Evolutionary conservation across 441 rosid genomes (phyloP).

Genomic region (Hura crepitans): DNA sequence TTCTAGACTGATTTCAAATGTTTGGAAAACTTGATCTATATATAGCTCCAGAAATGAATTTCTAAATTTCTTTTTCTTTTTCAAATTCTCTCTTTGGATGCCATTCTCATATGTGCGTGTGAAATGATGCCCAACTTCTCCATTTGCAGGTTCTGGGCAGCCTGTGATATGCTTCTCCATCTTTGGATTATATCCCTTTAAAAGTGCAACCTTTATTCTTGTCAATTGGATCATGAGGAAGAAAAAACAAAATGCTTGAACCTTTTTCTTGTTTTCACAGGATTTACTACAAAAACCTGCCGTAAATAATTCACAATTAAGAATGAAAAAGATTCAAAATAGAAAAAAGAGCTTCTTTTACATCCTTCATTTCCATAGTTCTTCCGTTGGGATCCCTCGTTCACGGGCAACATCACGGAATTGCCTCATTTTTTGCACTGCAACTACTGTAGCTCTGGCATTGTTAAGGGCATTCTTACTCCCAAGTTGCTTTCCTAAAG

Average conservation of each 20-base stretch:
- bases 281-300: slow-evolving; percentile 22
- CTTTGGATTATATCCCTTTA: slow-evolving; percentile 9
- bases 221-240: neutral
- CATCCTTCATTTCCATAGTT: slow-evolving; percentile 64
- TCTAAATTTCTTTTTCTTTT: neutral
- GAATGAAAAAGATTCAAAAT: neutral
- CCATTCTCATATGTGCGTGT: slow-evolving; percentile 27
- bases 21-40: slow-evolving; percentile 20
- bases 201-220: too few relatives aligned
- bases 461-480: slow-evolving; percentile 87
- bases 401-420: slow-evolving; percentile 75
- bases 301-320: slow-evolving; percentile 22
- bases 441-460: slow-evolving; percentile 85
- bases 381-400: slow-evolving; percentile 94
- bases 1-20: slow-evolving; percentile 16
- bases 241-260: slow-evolving; percentile 12
- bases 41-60: slow-evolving; percentile 20
- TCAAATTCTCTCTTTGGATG: slow-evolving; percentile 24
- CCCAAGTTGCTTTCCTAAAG: slow-evolving; percentile 73
- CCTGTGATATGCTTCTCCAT: slow-evolving; percentile 9
- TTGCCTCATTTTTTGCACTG: slow-evolving; percentile 77
- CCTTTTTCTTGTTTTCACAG: slow-evolving; percentile 13
- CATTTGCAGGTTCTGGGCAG: slow-evolving; percentile 17
- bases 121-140: slow-evolving; percentile 38
- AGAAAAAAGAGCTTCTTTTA: neutral